Evolutionary conservation across 805 yeast genomes (phyloP), one percentile per base, ranked within the genome.

Genomic region (Blastobotrys terrestris): DNA sequence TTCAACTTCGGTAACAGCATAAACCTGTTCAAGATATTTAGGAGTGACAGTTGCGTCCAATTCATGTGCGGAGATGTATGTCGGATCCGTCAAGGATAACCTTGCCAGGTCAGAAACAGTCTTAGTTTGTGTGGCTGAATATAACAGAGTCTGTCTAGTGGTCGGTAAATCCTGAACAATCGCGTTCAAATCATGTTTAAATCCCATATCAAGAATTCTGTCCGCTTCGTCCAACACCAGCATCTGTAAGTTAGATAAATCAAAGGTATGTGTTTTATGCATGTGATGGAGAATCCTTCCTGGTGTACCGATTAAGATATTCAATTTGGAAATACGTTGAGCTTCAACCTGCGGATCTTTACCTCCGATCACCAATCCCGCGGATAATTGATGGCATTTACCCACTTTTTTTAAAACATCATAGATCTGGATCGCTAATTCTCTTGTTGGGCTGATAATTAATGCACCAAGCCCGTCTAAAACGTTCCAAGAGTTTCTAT

Each of bases 301-400:
- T 0, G 97, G 97, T 0, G 97, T 90, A 13, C 96, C 94, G 31
- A 90, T 85, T 52, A 90, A 72, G 44, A 90, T 86, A 67, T 90
- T 91, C 70, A 90, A 83, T 59, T 78, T 78, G 0, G 84, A 78
- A 5, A 90, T 79, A 65, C 97, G 78, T 50, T 87, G 96, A 56
- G 80, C 79, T 67, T 90, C 97, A 60, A 77, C 86, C 55, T 80
- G 78, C 31, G 86, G 85, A 64, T 89, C 96, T 65, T 91, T 89
- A 40, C 97, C 97, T 48, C 97, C 97, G 62, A 91, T 90, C 8
- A 91, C 92, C 55, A 90, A 73, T 54, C 96, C 97, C 0, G 96
- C 96, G 4, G 95, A 85, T 55, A 90, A 84, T 2, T 81, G 71
- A 59, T 83, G 84, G 59, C 79, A 75, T 45, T 82, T 79, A 19